Evolutionary conservation across 2,329 filamentous ascomycete species (phyloP).

Genomic region (Emydomyces testavorans): DNA sequence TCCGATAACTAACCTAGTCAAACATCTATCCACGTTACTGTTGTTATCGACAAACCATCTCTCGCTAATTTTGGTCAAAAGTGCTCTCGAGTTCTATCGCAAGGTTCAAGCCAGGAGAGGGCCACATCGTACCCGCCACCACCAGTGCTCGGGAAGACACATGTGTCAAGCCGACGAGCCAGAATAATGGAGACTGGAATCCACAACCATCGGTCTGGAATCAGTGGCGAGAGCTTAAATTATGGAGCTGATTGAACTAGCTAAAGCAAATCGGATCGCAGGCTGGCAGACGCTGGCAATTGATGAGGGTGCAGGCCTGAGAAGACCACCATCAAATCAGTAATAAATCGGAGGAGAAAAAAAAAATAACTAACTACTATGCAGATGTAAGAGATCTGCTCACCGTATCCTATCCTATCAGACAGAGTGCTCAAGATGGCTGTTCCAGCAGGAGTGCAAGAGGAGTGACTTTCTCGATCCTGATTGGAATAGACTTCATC

Average conservation of each 20-base stretch:
- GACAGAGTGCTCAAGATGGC: too few relatives aligned
- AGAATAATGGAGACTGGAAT: constrained; percentile 6
- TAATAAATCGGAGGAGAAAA: not conserved
- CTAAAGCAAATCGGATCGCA: too few relatives aligned
- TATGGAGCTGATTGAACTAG: not conserved
- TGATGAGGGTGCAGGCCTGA: too few relatives aligned
- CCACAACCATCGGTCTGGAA: constrained; percentile 11
- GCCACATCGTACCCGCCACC: not conserved
- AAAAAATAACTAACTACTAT: too few relatives aligned
- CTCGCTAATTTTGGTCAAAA: not conserved
- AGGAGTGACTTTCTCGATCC: too few relatives aligned
- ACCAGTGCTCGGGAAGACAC: not conserved
- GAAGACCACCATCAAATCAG: too few relatives aligned
- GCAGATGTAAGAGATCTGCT: too few relatives aligned
- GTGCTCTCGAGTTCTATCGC: not conserved
- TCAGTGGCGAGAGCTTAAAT: constrained; percentile 6
- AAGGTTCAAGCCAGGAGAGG: not conserved
- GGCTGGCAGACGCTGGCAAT: too few relatives aligned
- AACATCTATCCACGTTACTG: not conserved
- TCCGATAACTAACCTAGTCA: not conserved
- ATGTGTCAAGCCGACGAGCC: not conserved
- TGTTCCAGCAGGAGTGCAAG: too few relatives aligned
- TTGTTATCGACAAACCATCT: too few relatives aligned
- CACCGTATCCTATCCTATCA: too few relatives aligned
- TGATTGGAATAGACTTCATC: too few relatives aligned